phyloP scores from a whole-genome alignment of 768 basidiomycete species.

The Coprinellus micaceus region DNA sequence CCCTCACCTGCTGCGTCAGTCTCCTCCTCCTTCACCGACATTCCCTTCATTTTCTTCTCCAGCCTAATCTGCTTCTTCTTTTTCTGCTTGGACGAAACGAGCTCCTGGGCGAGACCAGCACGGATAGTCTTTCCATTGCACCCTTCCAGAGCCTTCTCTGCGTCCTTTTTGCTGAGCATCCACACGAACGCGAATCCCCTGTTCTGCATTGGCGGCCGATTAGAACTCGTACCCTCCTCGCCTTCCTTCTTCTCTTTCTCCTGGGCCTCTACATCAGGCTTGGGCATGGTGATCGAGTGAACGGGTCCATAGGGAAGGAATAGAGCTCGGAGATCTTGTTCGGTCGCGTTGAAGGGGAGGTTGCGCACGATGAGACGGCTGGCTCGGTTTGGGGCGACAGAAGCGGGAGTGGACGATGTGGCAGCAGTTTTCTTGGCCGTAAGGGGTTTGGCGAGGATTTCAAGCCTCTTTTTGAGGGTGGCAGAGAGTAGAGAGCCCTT shows the following conservation, averaged over 20 bases:
- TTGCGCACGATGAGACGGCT: constrained; percentile 90
- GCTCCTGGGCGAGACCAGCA: constrained; percentile 54
- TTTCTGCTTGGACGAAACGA: constrained; percentile 64
- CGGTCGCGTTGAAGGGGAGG: constrained; percentile 77
- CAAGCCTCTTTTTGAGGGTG: constrained; percentile 81
- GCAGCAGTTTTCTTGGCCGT: constrained; percentile 19
- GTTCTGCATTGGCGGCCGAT: constrained; percentile 31
- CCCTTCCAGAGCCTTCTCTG: constrained; percentile 73
- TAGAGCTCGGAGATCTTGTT: constrained; percentile 77
- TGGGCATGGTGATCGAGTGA: constrained; percentile 78
- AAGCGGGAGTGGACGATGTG: constrained; percentile 11
- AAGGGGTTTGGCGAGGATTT: constrained; percentile 52
- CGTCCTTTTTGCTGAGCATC: constrained; percentile 84
- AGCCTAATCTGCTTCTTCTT: constrained; percentile 58
- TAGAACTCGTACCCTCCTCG: constrained; percentile 21
- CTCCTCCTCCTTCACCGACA: constrained; percentile 31
- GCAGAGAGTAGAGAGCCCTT: constrained; percentile 86
- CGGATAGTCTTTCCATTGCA: constrained; percentile 74
- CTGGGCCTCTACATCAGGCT: constrained; percentile 24
- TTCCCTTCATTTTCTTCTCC: constrained; percentile 44
- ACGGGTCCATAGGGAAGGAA: constrained; percentile 90
- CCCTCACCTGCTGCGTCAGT: constrained; percentile 31
- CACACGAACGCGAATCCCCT: constrained; percentile 95
- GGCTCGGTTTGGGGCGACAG: constrained; percentile 54
- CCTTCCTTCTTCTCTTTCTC: constrained; percentile 26